phyloP scores from a whole-genome alignment of 1,284 basidiomycete species.

The Cutaneotrichosporon arboriforme region DNA sequence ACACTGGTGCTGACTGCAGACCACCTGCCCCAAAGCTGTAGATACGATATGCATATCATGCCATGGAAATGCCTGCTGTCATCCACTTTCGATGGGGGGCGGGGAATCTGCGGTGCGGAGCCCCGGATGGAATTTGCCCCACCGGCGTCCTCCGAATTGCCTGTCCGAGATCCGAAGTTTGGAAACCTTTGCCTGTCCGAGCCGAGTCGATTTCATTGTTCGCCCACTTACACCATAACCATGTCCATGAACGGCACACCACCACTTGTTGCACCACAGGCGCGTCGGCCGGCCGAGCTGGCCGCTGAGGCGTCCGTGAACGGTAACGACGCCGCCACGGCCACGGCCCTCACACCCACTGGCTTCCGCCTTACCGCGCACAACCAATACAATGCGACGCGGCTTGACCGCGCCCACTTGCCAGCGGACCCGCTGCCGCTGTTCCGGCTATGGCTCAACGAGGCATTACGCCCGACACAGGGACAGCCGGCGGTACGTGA shows the following conservation, averaged over 20 bases:
- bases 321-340: conserved; percentile 1
- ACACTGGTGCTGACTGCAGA: background rate
- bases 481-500: conserved; percentile 58
- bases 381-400: conserved; percentile 65
- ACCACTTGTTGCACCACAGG: background rate
- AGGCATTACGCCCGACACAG: conserved; percentile 48
- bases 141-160: too few species aligned
- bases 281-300: too few species aligned
- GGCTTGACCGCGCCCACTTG: conserved; percentile 60
- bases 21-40: background rate
- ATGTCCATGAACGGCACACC: background rate
- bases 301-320: background rate
- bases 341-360: conserved; percentile 7
- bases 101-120: too few species aligned
- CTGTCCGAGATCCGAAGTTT: too few species aligned
- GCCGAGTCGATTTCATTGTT: background rate
- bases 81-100: too few species aligned
- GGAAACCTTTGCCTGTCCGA: background rate
- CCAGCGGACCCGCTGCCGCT: conserved; percentile 67
- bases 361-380: conserved; percentile 59
- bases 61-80: too few species aligned
- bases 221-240: background rate
- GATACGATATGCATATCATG: background rate
- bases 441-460: conserved; percentile 77
- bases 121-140: too few species aligned